Conservation (phyloP, 345 rosid species). For the Linum usitatissimum region DNA sequence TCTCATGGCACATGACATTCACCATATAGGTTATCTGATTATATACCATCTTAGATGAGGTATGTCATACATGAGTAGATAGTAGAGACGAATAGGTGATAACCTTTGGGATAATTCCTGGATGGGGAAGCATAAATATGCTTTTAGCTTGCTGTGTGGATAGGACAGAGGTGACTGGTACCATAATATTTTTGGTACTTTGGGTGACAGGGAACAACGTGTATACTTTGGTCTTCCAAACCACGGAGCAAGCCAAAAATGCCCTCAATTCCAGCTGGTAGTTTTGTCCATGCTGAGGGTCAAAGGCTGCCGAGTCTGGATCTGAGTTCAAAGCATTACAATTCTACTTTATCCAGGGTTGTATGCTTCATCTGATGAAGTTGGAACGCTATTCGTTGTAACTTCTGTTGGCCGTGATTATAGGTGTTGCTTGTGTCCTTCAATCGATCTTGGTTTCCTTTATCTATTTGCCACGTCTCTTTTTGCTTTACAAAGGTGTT, state of each 20-base stretch:
- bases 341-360: constrained; percentile 25
- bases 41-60: not conserved
- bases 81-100: not conserved
- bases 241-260: constrained; percentile 35
- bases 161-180: constrained; percentile 19
- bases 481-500: no score
- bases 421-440: no score
- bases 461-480: constrained; percentile 1
- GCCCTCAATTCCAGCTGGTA: constrained; percentile 36
- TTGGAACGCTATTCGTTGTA: constrained; percentile 38
- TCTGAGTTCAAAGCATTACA: constrained; percentile 25
- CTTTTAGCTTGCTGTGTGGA: constrained; percentile 10
- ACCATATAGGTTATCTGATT: not conserved
- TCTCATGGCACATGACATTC: not conserved
- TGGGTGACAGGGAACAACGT: constrained; percentile 65
- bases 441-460: no score
- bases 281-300: constrained; percentile 29
- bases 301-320: constrained; percentile 28
- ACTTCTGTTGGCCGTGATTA: constrained; percentile 4
- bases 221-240: constrained; percentile 40
- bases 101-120: no score
- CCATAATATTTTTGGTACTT: constrained; percentile 31
- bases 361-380: constrained; percentile 38
- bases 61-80: not conserved
- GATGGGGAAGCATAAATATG: not conserved